Evolutionary conservation across 2,329 filamentous ascomycete genomes (phyloP).

Genomic region (Cytospora paraplurivora): DNA sequence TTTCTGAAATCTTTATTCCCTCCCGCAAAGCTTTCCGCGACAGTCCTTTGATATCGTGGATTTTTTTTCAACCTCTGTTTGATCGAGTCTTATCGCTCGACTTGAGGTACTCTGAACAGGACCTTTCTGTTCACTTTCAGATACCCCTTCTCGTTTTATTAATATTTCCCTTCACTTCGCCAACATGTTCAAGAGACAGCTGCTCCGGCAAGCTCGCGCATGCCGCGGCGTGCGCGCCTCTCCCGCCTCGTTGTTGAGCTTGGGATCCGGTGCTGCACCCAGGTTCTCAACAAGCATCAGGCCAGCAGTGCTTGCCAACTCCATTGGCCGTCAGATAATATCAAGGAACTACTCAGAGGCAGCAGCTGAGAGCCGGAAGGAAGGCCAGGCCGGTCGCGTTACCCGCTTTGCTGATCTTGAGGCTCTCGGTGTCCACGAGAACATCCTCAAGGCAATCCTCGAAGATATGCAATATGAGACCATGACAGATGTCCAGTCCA

Average conservation of each 20-base stretch:
- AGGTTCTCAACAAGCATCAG: conserved; percentile 13
- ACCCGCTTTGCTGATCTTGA: conserved; percentile 50
- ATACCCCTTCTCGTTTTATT: too few relatives aligned
- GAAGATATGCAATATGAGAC: conserved; percentile 72
- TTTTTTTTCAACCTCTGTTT: background rate
- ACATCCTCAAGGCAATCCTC: conserved; percentile 69
- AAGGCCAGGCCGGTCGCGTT: conserved; percentile 33
- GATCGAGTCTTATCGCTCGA: background rate
- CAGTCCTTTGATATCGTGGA: background rate
- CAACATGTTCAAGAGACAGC: conserved; percentile 30
- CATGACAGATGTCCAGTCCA: conserved; percentile 91
- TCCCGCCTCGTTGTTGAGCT: conserved; percentile 20
- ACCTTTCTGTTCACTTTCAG: background rate
- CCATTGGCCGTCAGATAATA: conserved; percentile 22
- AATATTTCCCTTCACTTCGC: background rate
- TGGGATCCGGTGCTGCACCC: conserved; percentile 14
- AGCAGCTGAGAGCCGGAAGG: conserved; percentile 23
- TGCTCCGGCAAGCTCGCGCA: conserved; percentile 27
- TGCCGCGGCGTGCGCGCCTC: conserved; percentile 26
- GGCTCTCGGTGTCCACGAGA: conserved; percentile 58
- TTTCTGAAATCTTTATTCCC: background rate
- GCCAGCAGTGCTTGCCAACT: conserved; percentile 21
- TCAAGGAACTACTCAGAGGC: conserved; percentile 30
- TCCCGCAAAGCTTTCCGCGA: conserved; percentile 1
- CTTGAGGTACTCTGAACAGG: background rate